Base-by-base conservation (phyloP, 768 basidiomycete species). In the Lactifluus piperatus region DNA sequence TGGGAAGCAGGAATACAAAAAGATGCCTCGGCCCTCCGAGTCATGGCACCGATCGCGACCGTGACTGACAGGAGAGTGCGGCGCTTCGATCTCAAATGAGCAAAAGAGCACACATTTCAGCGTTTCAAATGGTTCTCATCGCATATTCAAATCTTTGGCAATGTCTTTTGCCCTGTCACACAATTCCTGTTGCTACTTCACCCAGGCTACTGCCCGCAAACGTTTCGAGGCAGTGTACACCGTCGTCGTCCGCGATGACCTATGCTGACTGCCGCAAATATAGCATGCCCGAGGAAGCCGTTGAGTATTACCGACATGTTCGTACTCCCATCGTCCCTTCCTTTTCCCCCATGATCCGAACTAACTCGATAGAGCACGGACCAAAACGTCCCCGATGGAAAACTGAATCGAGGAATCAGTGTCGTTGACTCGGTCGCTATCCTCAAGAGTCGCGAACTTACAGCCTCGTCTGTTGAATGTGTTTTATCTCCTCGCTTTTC, bases 321-420 rank as follows among this genome's bases (percentile, higher is more conserved):
- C 41, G 84, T 75, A 1, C 27, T 20, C 9, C 39, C 14, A 22
- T 20, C 20, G 4, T 30, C 18, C 20, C 5, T 41, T 26, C 18
- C 20, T 30, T 57, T 43, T 22, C 20, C 43, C 32, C 20, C n/a
- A 43, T 26, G 32, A 22, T 32, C n/a, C 48, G 56, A 49, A 30
- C 48, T 64, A n/a, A 57, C 26, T 20, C 41, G 24, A 11, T 65
- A 94, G 91, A 94, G 80, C 70, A 76, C 97, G 56, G 82, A 94
- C 65, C 88, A 93, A 77, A 98, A 97, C 72, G 88, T 91, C n/a
- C 94, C 94, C 0, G 91, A 92, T 43, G 94, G 93, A 4, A 98
- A 98, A 73, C 85, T n/a, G 97, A 54, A 97, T 73, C 84, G 95
- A 36, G 94, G 95, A n/a, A 78, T 97, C 75, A 93, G 92, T 10